These are phyloP conservation scores for Phaeophleospora eucalypticola DNA, from an alignment of 2,329 filamentous ascomycete genomes.

Conservation along the genomic window DNA sequence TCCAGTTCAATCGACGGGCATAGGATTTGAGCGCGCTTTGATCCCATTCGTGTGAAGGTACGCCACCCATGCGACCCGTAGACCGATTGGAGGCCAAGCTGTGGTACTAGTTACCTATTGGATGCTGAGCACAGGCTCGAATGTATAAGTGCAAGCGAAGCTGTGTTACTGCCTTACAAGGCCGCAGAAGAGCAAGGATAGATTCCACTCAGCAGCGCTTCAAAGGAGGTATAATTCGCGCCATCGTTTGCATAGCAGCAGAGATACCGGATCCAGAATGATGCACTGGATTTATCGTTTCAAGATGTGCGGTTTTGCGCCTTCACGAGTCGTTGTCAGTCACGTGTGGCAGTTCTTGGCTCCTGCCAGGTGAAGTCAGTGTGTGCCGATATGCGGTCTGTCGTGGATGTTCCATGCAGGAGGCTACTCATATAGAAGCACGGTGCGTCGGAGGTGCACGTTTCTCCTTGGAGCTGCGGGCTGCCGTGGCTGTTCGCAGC, in stretches of 20 bases:
- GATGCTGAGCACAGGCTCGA: conserved; percentile 3
- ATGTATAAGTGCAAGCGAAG: neutral
- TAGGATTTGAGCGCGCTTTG: neutral
- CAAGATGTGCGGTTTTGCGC: neutral
- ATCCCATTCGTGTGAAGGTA: conserved; percentile 4
- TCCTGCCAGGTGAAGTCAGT: conserved; percentile 9
- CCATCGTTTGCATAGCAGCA: conserved; percentile 3
- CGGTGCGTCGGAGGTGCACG: neutral
- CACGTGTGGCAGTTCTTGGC: conserved; percentile 5
- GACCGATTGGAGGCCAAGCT: conserved; percentile 16
- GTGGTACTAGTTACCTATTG: conserved; percentile 8
- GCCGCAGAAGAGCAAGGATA: neutral
- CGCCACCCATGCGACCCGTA: conserved; percentile 10
- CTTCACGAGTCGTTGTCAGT: neutral
- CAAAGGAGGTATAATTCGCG: conserved; percentile 3
- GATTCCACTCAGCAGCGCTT: too few species aligned
- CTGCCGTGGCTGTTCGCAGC: neutral
- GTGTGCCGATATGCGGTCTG: conserved; percentile 4
- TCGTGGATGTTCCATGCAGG: conserved; percentile 1
- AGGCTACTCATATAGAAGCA: neutral
- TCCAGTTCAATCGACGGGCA: neutral
- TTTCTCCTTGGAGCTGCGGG: neutral
- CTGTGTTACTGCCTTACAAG: neutral
- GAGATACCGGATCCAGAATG: neutral
- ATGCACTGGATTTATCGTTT: neutral